Conservation (phyloP, 495 filamentous ascomycete genomes). For the Tuber brumale region DNA sequence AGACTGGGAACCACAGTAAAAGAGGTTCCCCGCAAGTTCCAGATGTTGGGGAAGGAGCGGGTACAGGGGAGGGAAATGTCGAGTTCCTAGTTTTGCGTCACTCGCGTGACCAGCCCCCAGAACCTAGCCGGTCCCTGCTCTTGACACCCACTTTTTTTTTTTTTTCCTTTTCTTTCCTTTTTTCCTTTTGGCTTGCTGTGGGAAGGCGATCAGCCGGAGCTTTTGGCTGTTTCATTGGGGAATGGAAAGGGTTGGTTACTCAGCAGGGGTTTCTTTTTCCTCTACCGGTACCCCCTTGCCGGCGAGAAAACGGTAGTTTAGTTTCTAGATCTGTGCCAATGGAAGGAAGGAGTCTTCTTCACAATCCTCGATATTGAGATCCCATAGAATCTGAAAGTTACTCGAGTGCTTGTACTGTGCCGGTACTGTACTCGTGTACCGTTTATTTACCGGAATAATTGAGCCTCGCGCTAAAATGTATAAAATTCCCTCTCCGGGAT, state of each 20-base stretch:
- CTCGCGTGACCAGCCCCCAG: neutral
- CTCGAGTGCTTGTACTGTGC: too few species aligned
- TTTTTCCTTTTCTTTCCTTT: neutral
- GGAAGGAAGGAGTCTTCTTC: too few species aligned
- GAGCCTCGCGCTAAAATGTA: too few species aligned
- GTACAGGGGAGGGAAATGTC: neutral
- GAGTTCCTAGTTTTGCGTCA: neutral
- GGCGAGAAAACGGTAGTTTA: too few species aligned
- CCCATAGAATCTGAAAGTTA: too few species aligned
- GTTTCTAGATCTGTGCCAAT: too few species aligned
- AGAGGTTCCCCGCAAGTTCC: neutral
- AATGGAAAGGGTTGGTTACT: neutral
- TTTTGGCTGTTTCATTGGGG: neutral
- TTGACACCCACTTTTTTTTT: neutral
- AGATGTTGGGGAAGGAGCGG: neutral
- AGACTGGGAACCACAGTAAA: neutral
- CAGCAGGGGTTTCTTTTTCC: neutral
- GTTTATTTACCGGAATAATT: too few species aligned
- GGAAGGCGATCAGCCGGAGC: neutral
- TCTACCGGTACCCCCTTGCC: neutral
- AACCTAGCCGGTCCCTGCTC: neutral
- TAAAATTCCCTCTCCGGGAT: too few species aligned
- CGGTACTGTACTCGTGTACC: too few species aligned
- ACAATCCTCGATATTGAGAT: too few species aligned
- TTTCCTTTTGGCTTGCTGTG: neutral